Conservation (phyloP, 768 basidiomycete species). For the Xerocomellus dryophilus region DNA sequence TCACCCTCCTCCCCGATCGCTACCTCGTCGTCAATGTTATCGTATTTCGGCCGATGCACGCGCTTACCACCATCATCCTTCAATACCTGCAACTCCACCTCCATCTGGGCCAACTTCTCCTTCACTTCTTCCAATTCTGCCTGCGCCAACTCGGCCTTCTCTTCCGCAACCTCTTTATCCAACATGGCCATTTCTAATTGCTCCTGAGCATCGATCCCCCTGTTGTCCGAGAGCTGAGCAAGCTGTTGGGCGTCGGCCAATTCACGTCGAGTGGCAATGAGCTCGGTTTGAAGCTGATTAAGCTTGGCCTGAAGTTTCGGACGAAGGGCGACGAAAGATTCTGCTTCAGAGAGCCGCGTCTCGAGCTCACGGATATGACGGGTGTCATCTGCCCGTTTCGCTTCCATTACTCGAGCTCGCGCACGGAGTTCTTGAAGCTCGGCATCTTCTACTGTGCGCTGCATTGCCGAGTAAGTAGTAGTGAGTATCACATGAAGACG, state of each 20-base stretch:
- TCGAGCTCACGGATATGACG: conserved; percentile 84
- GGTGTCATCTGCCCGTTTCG: conserved; percentile 81
- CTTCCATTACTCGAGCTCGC: conserved; percentile 82
- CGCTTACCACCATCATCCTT: conserved; percentile 51
- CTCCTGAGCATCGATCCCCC: conserved; percentile 77
- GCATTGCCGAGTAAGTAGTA: conserved; percentile 9
- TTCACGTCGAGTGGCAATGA: conserved; percentile 70
- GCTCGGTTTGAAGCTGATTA: conserved; percentile 73
- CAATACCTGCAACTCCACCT: conserved; percentile 81
- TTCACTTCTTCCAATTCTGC: conserved; percentile 73
- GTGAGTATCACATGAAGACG: not conserved
- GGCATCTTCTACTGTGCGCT: conserved; percentile 46
- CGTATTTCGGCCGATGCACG: not conserved
- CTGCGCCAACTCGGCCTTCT: conserved; percentile 79
- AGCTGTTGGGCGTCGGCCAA: conserved; percentile 75
- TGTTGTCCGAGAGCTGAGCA: conserved; percentile 63
- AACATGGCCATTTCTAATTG: conserved; percentile 93
- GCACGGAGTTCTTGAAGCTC: conserved; percentile 79
- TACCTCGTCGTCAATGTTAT: conserved; percentile 9
- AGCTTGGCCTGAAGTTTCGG: conserved; percentile 92
- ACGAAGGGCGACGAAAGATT: conserved; percentile 76
- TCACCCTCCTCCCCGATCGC: conserved; percentile 30
- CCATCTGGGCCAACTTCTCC: conserved; percentile 72
- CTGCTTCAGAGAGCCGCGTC: conserved; percentile 77
- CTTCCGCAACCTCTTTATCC: conserved; percentile 96